Percentiles rank a stretch among this genome's conserved stretches.
phyloP scores from a whole-genome alignment of 2,329 filamentous ascomycete species.

The Cryphonectria japonica region DNA sequence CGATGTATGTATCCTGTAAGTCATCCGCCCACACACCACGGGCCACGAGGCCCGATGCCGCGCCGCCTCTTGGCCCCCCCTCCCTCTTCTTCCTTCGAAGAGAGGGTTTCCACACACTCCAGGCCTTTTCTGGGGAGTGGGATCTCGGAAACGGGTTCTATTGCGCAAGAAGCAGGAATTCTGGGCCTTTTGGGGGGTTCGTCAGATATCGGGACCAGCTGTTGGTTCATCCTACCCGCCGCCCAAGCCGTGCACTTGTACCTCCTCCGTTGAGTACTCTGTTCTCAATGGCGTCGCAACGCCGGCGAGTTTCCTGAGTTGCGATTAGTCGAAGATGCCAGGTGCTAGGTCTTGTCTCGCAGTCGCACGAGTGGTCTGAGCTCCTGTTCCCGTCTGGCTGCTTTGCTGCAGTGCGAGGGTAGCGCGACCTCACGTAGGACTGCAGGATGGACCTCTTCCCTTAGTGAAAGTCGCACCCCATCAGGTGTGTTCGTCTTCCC shows the following conservation, averaged over 20 bases:
- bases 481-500: conserved; percentile 1
- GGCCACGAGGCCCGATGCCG: conserved; percentile 9
- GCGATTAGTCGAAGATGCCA: not conserved
- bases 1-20: conserved; percentile 17
- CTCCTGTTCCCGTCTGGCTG: not conserved
- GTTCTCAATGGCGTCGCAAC: not conserved
- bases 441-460: not conserved
- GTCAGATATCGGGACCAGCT: not conserved
- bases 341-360: not conserved
- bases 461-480: conserved; percentile 2
- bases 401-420: conserved; percentile 1
- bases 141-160: not conserved
- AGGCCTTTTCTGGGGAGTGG: not conserved
- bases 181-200: not conserved
- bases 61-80: not conserved
- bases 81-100: too few species aligned
- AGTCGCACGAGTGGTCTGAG: not conserved
- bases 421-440: not conserved
- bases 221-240: not conserved
- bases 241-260: not conserved
- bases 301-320: not conserved
- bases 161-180: not conserved
- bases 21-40: conserved; percentile 21
- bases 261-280: not conserved
- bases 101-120: not conserved